Base-by-base conservation (phyloP, 345 rosid species). In the Turnera subulata region DNA sequence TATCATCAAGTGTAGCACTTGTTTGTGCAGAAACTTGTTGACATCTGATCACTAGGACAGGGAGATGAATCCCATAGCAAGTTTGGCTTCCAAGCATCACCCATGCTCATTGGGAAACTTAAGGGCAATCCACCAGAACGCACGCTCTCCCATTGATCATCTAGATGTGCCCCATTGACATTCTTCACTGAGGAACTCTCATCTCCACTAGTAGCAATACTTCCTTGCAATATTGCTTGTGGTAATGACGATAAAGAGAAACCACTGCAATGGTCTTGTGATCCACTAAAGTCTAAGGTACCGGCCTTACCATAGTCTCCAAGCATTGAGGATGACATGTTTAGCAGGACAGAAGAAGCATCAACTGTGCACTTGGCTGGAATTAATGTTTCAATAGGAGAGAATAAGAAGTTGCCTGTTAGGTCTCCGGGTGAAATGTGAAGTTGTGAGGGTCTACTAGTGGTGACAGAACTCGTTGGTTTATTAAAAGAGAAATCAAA, bases 281-380 rank as follows among this genome's bases (percentile, higher is more conserved):
- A 46, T 32, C 56, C 72, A 1, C 43, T 53, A 22, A 65, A 56
- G 33, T 63, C 59, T 35, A 43, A 5, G 42, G 18, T 20, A 24
- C 77, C 59, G 59, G 18, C 69, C 62, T 64, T 56, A 2, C 55
- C 37, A 19, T 45, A 54, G 37, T 79, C 80, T 65, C 82, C 88
- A 17, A 81, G 65, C 61, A 73, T 22, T 22, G 83, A 65, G 18
- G 84, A 80, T n/a, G 89, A 58, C 73, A 74, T 76, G 80, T 73
- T 80, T 43, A 76, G 69, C 55, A 74, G 60, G 66, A 80, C 50
- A 5, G 94, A 76, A 33, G 86, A 69, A 50, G 63, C 57, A 53
- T 76, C 84, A 24, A 69, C 55, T 16, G 59, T 42, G 38, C 60
- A 55, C 56, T 55, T 78, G 4, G 75, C 56, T 48, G 76, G 45